These are phyloP conservation scores for Aspergillus pseudoviridinutans DNA, from an alignment of 2,329 filamentous ascomycete species.

Conservation along the genomic window DNA sequence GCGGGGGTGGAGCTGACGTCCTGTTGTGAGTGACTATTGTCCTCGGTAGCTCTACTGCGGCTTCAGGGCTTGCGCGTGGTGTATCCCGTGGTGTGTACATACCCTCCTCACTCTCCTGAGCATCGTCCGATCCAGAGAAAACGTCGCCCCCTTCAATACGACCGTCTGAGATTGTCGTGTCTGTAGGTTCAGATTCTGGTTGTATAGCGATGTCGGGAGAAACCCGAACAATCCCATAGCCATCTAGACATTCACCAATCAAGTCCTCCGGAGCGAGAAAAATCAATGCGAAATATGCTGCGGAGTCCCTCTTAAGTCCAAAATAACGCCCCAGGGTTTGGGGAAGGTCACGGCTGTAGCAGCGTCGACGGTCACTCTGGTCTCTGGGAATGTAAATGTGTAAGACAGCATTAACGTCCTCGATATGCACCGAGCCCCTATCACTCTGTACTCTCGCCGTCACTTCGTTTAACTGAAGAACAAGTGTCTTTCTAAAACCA, in stretches of 20 bases:
- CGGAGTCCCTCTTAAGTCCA: not conserved
- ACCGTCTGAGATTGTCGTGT: too few relatives aligned
- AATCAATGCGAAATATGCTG: not conserved
- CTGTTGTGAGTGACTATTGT: too few relatives aligned
- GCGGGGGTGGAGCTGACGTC: too few relatives aligned
- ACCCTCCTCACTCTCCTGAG: too few relatives aligned
- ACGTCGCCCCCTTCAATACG: too few relatives aligned
- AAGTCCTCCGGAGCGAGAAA: not conserved
- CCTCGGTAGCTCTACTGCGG: too few relatives aligned
- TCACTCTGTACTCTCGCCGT: slow-evolving; percentile 2
- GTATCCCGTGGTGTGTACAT: too few relatives aligned
- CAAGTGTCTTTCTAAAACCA: not conserved
- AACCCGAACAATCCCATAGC: not conserved
- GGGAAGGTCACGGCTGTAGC: slow-evolving; percentile 1
- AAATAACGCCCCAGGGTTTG: not conserved
- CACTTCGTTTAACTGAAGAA: slow-evolving; percentile 1
- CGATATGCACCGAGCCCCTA: slow-evolving; percentile 1
- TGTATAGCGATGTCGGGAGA: not conserved
- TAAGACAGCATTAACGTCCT: not conserved
- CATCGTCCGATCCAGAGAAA: not conserved
- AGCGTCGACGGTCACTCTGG: not conserved
- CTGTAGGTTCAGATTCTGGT: not conserved
- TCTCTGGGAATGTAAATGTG: slow-evolving; percentile 2
- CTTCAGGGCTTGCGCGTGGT: too few relatives aligned
- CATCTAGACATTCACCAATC: not conserved